Percentiles rank a stretch among this genome's conserved stretches.
These are phyloP conservation scores for Spiraea crenata DNA, from an alignment of 331 rosid genomes.

Conservation along the genomic window DNA sequence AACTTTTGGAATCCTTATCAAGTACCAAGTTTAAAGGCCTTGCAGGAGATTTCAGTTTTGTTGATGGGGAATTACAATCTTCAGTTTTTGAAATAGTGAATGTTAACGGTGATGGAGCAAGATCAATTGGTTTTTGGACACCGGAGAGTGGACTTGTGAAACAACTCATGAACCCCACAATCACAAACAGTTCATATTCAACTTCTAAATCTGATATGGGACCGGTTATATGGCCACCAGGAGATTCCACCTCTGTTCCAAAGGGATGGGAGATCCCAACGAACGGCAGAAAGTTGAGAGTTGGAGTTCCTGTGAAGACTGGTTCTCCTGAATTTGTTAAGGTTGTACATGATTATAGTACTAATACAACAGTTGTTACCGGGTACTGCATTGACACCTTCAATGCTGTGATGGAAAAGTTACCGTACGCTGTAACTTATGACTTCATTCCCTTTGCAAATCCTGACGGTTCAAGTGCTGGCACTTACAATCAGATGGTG, in stretches of 20 bases:
- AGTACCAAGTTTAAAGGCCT: constrained; percentile 23
- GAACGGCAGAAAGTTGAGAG: constrained; percentile 28
- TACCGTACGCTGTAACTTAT: constrained; percentile 24
- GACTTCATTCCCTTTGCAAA: constrained; percentile 32
- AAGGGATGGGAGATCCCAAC: constrained; percentile 43
- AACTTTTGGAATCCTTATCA: constrained; percentile 11
- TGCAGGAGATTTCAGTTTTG: constrained; percentile 24
- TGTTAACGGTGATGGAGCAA: constrained; percentile 22
- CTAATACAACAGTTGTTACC: constrained; percentile 3
- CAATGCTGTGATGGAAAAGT: constrained; percentile 23
- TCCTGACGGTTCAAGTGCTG: constrained; percentile 15
- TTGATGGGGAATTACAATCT: constrained; percentile 7
- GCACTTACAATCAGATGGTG: constrained; percentile 25
- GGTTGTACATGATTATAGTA: constrained; percentile 7
- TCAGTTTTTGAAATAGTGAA: constrained; percentile 28
- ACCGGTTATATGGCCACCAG: constrained; percentile 43
- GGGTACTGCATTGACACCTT: constrained; percentile 38
- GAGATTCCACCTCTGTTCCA: constrained; percentile 28
- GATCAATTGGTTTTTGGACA: constrained; percentile 37
- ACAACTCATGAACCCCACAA: background rate
- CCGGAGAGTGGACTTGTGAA: constrained; percentile 23
- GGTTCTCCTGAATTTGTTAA: constrained; percentile 30
- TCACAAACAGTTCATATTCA: background rate
- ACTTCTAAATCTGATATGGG: constrained; percentile 23
- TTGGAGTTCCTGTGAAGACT: constrained; percentile 36